Evolutionary conservation across 345 rosid genomes (phyloP).

Genomic region (Camelina hispida): DNA sequence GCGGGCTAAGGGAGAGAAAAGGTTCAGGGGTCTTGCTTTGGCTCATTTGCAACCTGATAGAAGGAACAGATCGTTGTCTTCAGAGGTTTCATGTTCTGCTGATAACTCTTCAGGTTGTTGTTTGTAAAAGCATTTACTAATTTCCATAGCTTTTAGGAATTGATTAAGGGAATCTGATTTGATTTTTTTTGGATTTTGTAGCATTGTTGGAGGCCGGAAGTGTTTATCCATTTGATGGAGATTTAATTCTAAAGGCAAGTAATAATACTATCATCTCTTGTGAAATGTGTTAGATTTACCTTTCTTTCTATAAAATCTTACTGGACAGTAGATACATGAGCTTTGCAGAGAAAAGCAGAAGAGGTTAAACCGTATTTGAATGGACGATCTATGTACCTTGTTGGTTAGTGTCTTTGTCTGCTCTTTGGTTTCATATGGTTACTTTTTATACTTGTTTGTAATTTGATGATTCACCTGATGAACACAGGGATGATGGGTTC

Average conservation of each 20-base stretch:
- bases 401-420: constrained; percentile 66
- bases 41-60: constrained; percentile 48
- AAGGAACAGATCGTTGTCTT: constrained; percentile 38
- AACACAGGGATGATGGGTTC: constrained; percentile 95
- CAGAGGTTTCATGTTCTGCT: constrained; percentile 53
- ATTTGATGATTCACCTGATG: constrained; percentile 21
- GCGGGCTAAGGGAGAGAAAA: constrained; percentile 43
- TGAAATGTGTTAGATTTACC: constrained; percentile 1
- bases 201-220: constrained; percentile 63
- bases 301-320: constrained; percentile 23
- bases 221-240: constrained; percentile 52
- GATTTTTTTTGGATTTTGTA: constrained; percentile 41
- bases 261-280: not conserved
- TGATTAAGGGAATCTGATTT: constrained; percentile 9
- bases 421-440: constrained; percentile 18
- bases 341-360: constrained; percentile 76
- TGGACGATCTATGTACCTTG: constrained; percentile 87
- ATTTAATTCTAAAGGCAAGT: constrained; percentile 66
- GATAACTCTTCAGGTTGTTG: constrained; percentile 63
- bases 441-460: constrained; percentile 8
- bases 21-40: constrained; percentile 49
- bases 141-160: not conserved
- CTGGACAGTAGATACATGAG: constrained; percentile 11
- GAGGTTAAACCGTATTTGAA: constrained; percentile 73
- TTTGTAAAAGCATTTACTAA: not conserved